phyloP scores from a whole-genome alignment of 169 alveolate genomes.

The Cyclospora cayetanensis region DNA sequence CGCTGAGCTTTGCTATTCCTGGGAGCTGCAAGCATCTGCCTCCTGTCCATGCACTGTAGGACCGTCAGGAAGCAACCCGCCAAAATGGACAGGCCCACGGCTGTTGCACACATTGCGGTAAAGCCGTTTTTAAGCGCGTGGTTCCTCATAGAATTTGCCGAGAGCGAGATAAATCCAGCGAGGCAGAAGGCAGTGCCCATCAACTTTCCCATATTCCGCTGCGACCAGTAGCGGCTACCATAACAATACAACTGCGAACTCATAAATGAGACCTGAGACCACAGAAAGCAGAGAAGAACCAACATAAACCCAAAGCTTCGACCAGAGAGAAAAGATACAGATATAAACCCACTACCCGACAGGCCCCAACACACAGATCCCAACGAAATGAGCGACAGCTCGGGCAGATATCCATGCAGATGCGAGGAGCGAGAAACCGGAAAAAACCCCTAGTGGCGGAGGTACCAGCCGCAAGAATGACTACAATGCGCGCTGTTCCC shows the following conservation, averaged over 20 bases:
- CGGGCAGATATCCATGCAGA: too few species aligned
- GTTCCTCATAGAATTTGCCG: background rate
- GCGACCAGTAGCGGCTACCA: background rate
- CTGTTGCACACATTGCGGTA: background rate
- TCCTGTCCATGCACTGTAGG: background rate
- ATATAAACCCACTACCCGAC: too few species aligned
- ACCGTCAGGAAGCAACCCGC: background rate
- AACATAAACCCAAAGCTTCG: background rate
- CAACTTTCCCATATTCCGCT: slow-evolving; percentile 40
- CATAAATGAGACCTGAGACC: slow-evolving; percentile 31
- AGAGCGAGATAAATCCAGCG: slow-evolving; percentile 29
- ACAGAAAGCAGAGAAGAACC: background rate
- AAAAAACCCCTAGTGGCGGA: too few species aligned
- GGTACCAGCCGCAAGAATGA: too few species aligned
- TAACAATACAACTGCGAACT: slow-evolving; percentile 44
- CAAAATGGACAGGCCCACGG: background rate
- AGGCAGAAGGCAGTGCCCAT: slow-evolving; percentile 5
- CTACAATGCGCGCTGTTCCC: too few species aligned
- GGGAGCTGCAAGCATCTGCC: background rate
- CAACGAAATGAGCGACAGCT: too few species aligned
- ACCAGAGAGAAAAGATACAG: too few species aligned
- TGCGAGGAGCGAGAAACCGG: too few species aligned
- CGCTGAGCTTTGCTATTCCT: too few species aligned
- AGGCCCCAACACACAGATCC: too few species aligned
- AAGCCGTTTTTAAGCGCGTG: slow-evolving; percentile 5